Percentiles rank a stretch among this genome's conserved stretches.
Conservation (phyloP, 73 alveolate species). For the Paraurostyla sp. region DNA sequence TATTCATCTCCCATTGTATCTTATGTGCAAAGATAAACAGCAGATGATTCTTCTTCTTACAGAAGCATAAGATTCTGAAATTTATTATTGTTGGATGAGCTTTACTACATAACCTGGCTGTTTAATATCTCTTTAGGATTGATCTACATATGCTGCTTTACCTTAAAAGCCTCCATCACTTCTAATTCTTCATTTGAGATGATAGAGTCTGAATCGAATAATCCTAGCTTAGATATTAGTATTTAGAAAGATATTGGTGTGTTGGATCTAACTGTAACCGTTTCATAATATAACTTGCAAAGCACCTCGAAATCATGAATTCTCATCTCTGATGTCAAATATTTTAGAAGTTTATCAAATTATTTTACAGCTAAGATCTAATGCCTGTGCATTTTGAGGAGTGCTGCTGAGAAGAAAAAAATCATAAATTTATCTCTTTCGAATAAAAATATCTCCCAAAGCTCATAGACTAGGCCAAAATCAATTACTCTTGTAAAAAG, state of each 20-base stretch:
- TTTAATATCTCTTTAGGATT: constrained; percentile 50
- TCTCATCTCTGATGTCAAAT: constrained; percentile 28
- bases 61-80: constrained; percentile 15
- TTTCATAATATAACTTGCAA: constrained; percentile 33
- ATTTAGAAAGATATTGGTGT: constrained; percentile 68
- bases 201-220: constrained; percentile 57
- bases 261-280: constrained; percentile 55
- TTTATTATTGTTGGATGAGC: constrained; percentile 57
- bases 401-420: constrained; percentile 57
- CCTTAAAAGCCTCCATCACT: constrained; percentile 28
- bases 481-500: constrained; percentile 68
- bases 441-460: constrained; percentile 69
- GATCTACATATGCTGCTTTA: not conserved
- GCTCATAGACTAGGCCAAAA: constrained; percentile 63
- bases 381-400: constrained; percentile 24
- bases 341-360: constrained; percentile 56
- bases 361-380: constrained; percentile 10
- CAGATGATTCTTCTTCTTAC: constrained; percentile 31
- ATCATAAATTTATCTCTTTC: constrained; percentile 66
- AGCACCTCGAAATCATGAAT: constrained; percentile 27
- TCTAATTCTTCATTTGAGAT: constrained; percentile 66
- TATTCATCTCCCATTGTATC: not conserved
- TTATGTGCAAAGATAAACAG: constrained; percentile 12
- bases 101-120: constrained; percentile 3
- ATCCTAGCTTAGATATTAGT: constrained; percentile 49